phyloP scores from a whole-genome alignment of 495 filamentous ascomycete species.

The Corynascus novoguineensis region DNA sequence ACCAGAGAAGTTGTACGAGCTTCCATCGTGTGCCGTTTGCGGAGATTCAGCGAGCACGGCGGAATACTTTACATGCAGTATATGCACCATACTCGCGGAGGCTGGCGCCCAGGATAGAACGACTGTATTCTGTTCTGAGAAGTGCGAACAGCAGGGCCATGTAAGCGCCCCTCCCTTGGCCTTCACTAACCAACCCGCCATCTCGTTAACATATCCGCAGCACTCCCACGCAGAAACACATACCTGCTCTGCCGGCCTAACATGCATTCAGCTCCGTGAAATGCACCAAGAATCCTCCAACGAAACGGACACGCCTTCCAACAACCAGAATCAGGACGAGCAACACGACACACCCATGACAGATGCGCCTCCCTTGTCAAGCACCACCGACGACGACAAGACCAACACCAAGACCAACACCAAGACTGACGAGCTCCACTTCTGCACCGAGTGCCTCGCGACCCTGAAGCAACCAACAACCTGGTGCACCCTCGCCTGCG shows the following conservation, averaged over 20 bases:
- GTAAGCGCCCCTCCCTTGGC: slow-evolving; percentile 26
- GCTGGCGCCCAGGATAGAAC: slow-evolving; percentile 21
- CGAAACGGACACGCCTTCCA: slow-evolving; percentile 4
- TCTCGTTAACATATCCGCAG: slow-evolving; percentile 11
- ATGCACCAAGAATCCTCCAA: slow-evolving; percentile 1
- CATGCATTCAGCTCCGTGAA: slow-evolving; percentile 18
- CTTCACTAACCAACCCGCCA: not conserved
- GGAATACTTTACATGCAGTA: slow-evolving; percentile 33
- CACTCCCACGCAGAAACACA: slow-evolving; percentile 20
- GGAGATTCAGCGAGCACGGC: slow-evolving; percentile 24
- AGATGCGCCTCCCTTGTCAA: not conserved
- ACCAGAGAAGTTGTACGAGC: slow-evolving; percentile 26
- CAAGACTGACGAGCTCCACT: slow-evolving; percentile 9
- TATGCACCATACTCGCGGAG: slow-evolving; percentile 36
- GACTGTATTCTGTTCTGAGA: slow-evolving; percentile 41
- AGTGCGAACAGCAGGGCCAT: slow-evolving; percentile 38
- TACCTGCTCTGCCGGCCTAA: slow-evolving; percentile 21
- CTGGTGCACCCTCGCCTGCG: slow-evolving; percentile 41
- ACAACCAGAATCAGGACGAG: not conserved
- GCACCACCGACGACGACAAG: not conserved
- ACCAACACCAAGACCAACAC: not conserved
- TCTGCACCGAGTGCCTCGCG: slow-evolving; percentile 41
- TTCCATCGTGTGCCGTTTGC: slow-evolving; percentile 38
- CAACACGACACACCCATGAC: slow-evolving; percentile 10
- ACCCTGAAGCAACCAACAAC: slow-evolving; percentile 27